Base-by-base conservation (phyloP, 106 monocot species). In the Dactylorhiza incarnata region DNA sequence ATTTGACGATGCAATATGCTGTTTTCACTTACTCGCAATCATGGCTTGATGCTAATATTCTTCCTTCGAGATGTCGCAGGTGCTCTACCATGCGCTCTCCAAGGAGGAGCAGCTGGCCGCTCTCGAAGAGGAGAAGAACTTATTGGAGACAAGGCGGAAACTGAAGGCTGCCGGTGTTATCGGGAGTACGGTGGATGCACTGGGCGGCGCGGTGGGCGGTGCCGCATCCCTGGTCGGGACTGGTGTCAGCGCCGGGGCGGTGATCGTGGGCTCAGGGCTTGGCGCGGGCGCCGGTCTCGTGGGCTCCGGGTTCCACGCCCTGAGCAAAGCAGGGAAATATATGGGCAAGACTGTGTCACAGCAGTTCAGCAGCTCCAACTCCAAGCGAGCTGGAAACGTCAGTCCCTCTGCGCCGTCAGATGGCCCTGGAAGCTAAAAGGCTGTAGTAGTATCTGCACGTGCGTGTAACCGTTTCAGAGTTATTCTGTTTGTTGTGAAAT, bases 131-230 rank as follows among this genome's bases (percentile, higher is more conserved):
- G 96, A 94, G 77, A 93, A 91, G 79, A 85, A 72, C 53, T 74
- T 78, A 29, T 7, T 91, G 17, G 96, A 97, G 72, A 80, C 91
- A 78, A 91, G 83, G 78, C 91, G 73, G 68, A 85, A 83, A 73
- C 16, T 97, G 77, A 97, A 97, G 73, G 86, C 93, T 63, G 87
- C 87, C 13, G 96, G 96, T 50, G 11, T 97, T 29, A 84, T 97
- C 5, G 96, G 96, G 10, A 91, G 91, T 83, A 87, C 93, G 2
- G 86, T 91, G 89, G 96, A 96, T 72, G 96, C 93, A 1, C 62
- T 96, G 15, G 95, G 86, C 22, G 92, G 92, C 19, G 92, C 89
- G 1, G 88, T 86, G 29, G 75, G 68, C 17, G 9, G 90, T 2
- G 92, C 89, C 17, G 95, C 92, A 8, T 86, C 92, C 11, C 87